Base-by-base conservation (phyloP, 805 yeast genomes). In the Sugiyamaella smithiae region DNA sequence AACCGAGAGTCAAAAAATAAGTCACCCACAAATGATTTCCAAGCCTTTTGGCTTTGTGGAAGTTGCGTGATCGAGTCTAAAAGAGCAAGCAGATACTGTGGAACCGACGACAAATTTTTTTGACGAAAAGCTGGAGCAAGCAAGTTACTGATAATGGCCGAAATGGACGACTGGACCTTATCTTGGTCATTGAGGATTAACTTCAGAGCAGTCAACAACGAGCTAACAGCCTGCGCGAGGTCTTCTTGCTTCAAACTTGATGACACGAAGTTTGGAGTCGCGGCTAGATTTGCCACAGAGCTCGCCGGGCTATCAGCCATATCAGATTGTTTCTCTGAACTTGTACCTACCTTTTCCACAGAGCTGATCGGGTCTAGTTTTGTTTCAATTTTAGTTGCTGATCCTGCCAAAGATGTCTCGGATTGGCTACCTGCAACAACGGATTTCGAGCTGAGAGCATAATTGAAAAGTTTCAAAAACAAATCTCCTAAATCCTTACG, bases 11-110 rank as follows among this genome's bases (percentile, higher is more conserved):
- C 96, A 60, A 76, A 72, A 48, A 87, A 74, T 0, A 80, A 65
- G 43, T 91, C 98, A 36, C 69, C 70, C 0, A 89, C 74, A 19
- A 81, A 52, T 2, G 73, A 61, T 57, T 77, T 84, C 95, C 97
- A 86, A 1, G 67, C 71, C 59, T 75, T 84, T 61, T 58, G 57
- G 69, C 75, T 56, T 38, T 55, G 51, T 3, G 70, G 60, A 11
- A 57, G 66, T 50, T 52, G 29, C 11, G 40, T 38, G 19, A 49
- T 32, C 5, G 49, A 33, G 7, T 22, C 20, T 16, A 49, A 41
- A 14, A 49, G 33, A 14, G 49, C 14, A 16, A 49, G 14, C 25
- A 49, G 36, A 26, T 40, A 46, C 7, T 14, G 20, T 23, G 52
- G 48, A 7, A 45, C 35, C 23, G 28, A 12, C n/a, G 50, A 24